Evolutionary conservation across 768 basidiomycete genomes (phyloP).

Genomic region (Russula vinacea): DNA sequence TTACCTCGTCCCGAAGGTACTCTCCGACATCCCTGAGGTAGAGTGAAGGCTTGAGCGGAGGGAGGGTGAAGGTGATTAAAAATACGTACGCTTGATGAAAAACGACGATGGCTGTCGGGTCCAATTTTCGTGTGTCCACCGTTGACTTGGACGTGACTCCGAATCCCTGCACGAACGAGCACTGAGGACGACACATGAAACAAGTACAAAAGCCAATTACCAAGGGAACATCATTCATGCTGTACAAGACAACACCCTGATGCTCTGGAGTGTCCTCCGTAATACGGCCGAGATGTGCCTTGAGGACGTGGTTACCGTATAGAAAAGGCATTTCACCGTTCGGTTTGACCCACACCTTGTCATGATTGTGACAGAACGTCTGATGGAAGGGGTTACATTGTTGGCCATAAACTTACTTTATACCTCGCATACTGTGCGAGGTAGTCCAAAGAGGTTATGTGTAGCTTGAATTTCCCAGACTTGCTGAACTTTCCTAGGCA

Average conservation of each 20-base stretch:
- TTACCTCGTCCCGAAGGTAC: conserved; percentile 93
- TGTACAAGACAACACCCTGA: conserved; percentile 95
- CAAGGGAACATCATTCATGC: conserved; percentile 91
- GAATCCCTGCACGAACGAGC: conserved; percentile 66
- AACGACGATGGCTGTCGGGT: conserved; percentile 95
- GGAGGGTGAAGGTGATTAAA: conserved; percentile 1
- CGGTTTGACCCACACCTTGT: conserved; percentile 96
- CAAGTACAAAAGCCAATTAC: conserved; percentile 40
- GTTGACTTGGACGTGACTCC: conserved; percentile 97
- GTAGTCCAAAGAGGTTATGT: conserved; percentile 90
- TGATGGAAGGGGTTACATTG: background rate
- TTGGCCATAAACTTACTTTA: conserved; percentile 57
- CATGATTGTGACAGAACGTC: background rate
- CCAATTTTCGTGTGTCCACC: conserved; percentile 92
- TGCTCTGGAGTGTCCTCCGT: conserved; percentile 99
- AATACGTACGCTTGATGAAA: conserved; percentile 90
- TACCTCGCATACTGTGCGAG: conserved; percentile 96
- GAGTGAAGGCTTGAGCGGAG: background rate
- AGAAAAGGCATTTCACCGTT: conserved; percentile 99
- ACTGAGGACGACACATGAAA: conserved; percentile 13
- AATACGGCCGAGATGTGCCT: conserved; percentile 97
- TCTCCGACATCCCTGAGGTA: conserved; percentile 86
- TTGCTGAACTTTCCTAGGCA: conserved; percentile 98
- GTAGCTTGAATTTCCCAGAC: conserved; percentile 95
- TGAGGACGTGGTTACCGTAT: conserved; percentile 97